phyloP scores from a whole-genome alignment of 1,139 yeast species.

The Scheffersomyces quercinus region DNA sequence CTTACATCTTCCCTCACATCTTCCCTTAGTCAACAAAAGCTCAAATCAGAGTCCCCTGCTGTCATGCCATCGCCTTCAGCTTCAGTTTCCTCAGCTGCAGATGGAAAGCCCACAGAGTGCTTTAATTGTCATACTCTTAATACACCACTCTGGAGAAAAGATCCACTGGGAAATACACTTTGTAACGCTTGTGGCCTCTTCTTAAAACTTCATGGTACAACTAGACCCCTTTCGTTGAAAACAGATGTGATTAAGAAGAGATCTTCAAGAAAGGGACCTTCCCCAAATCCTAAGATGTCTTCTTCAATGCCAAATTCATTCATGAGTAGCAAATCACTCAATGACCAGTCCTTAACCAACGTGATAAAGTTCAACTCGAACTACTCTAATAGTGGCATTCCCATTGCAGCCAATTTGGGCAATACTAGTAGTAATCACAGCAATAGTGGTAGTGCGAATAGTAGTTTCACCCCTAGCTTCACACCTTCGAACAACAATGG shows the following conservation, averaged over 20 bases:
- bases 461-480: no score
- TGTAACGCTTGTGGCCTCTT: constrained; percentile 65
- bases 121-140: constrained; percentile 56
- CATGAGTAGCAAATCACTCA: constrained; percentile 1
- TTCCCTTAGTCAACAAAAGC: constrained; percentile 23
- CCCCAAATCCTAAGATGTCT: constrained; percentile 6
- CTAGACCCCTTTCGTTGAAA: constrained; percentile 54
- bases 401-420: constrained; percentile 6
- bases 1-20: constrained; percentile 33
- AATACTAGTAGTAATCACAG: neutral
- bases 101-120: constrained; percentile 31
- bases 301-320: constrained; percentile 6
- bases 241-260: constrained; percentile 61
- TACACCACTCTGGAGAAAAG: constrained; percentile 62
- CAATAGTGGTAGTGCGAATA: neutral
- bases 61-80: constrained; percentile 3
- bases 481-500: no score
- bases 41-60: constrained; percentile 7
- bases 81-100: constrained; percentile 2
- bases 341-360: neutral
- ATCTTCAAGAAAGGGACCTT: constrained; percentile 37
- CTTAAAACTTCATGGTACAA: constrained; percentile 57
- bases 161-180: constrained; percentile 54
- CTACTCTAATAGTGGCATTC: constrained; percentile 9
- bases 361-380: constrained; percentile 13